These are phyloP conservation scores for Chrysoporthe cubensis DNA, from an alignment of 2,329 filamentous ascomycete species.

Conservation along the genomic window DNA sequence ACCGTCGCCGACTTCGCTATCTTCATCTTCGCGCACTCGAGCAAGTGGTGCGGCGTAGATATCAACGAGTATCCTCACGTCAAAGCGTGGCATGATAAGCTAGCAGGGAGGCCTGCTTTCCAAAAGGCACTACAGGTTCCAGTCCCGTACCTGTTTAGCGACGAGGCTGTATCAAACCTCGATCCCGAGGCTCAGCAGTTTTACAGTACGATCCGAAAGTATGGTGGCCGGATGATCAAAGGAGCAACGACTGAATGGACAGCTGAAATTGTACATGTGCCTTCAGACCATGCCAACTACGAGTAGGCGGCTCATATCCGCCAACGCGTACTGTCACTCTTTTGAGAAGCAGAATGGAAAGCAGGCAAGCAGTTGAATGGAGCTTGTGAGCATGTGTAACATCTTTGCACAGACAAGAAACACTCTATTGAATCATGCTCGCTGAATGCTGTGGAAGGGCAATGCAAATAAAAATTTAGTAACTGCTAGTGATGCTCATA, in stretches of 20 bases:
- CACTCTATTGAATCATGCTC: no score
- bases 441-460: no score
- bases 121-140: constrained; percentile 32
- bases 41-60: constrained; percentile 32
- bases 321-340: no score
- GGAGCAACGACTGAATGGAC: neutral
- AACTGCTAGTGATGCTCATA: no score
- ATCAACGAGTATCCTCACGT: constrained; percentile 32
- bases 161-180: neutral
- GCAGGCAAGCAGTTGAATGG: no score
- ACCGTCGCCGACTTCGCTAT: constrained; percentile 34
- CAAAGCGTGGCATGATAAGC: constrained; percentile 32
- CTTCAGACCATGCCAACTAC: constrained; percentile 19
- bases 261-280: neutral
- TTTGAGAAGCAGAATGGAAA: no score
- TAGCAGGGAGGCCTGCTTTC: constrained; percentile 30
- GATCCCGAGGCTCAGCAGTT: constrained; percentile 4
- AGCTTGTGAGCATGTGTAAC: no score
- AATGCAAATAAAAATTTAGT: no score
- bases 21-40: constrained; percentile 33
- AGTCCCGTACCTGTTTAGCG: constrained; percentile 27
- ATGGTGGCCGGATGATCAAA: constrained; percentile 12
- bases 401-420: no score
- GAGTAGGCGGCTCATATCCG: neutral
- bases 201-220: constrained; percentile 5